phyloP scores from a whole-genome alignment of 768 basidiomycete genomes.

The Lentinula lateritia region DNA sequence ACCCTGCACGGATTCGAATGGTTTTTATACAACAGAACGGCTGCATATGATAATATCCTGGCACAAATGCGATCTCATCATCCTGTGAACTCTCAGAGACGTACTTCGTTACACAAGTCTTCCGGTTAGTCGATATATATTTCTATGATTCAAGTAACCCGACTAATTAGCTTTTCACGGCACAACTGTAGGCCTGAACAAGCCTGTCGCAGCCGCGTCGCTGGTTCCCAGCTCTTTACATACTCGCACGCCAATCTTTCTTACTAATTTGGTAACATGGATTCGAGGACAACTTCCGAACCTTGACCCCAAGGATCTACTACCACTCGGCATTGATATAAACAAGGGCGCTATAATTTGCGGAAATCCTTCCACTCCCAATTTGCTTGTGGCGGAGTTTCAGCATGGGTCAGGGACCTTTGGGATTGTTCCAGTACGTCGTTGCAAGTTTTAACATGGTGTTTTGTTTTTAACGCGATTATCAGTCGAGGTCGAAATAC shows the following conservation, averaged over 20 bases:
- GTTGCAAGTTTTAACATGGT: constrained; percentile 3
- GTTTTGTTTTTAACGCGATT: background rate
- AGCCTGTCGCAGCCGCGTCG: constrained; percentile 11
- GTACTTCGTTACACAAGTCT: constrained; percentile 31
- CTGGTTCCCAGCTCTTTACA: constrained; percentile 20
- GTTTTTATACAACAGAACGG: constrained; percentile 88
- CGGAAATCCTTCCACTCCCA: constrained; percentile 84
- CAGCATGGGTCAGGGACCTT: constrained; percentile 72
- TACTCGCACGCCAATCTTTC: constrained; percentile 22
- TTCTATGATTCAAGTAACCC: background rate
- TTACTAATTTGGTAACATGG: constrained; percentile 45
- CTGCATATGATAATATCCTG: constrained; percentile 84
- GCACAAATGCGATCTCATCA: constrained; percentile 56
- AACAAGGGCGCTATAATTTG: constrained; percentile 75
- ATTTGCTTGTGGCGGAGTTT: constrained; percentile 78
- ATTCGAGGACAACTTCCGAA: constrained; percentile 58
- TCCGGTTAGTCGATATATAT: constrained; percentile 24
- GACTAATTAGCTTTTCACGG: background rate
- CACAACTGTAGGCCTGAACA: background rate
- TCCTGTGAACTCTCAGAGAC: constrained; percentile 25
- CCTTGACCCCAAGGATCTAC: constrained; percentile 75
- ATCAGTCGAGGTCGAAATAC: constrained; percentile 70
- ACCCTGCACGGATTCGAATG: constrained; percentile 85
- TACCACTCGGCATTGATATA: constrained; percentile 81
- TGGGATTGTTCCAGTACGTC: constrained; percentile 66